Percentiles rank a stretch among this genome's conserved stretches.
phyloP scores from a whole-genome alignment of 208 protist species.

The Trypanosoma mega region DNA sequence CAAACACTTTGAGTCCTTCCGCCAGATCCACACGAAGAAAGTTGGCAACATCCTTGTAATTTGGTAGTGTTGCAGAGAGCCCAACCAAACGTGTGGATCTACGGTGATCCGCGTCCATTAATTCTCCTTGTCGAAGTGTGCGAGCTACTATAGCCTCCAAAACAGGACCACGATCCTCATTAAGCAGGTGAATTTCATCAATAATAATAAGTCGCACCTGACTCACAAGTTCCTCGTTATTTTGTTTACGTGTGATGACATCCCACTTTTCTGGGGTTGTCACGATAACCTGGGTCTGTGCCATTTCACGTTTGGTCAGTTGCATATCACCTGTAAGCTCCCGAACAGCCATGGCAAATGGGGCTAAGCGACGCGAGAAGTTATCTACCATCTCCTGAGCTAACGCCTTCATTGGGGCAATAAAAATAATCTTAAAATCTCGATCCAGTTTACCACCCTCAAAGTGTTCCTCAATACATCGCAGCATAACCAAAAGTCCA shows the following conservation, averaged over 20 bases:
- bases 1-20: constrained; percentile 97
- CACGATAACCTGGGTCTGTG: constrained; percentile 98
- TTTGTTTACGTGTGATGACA: constrained; percentile 98
- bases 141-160: constrained; percentile 98
- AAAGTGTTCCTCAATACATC: constrained; percentile 92
- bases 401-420: constrained; percentile 99
- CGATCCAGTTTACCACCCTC: constrained; percentile 77
- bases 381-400: constrained; percentile 98
- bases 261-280: constrained; percentile 99
- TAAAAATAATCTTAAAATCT: constrained; percentile 99
- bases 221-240: constrained; percentile 91
- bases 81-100: constrained; percentile 95
- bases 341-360: constrained; percentile 89
- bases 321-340: constrained; percentile 99
- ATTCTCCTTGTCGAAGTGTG: constrained; percentile 94
- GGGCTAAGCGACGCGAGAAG: constrained; percentile 91
- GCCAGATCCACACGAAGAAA: constrained; percentile 95
- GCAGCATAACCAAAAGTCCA: constrained; percentile 96
- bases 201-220: constrained; percentile 97
- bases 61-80: constrained; percentile 99
- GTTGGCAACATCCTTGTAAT: constrained; percentile 98
- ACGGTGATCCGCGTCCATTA: constrained; percentile 74
- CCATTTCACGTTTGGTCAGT: constrained; percentile 96
- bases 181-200: constrained; percentile 99
- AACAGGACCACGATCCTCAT: constrained; percentile 98